These are phyloP conservation scores for Cladosporium sp. DNA, from an alignment of 2,329 filamentous ascomycete species.

Conservation along the genomic window DNA sequence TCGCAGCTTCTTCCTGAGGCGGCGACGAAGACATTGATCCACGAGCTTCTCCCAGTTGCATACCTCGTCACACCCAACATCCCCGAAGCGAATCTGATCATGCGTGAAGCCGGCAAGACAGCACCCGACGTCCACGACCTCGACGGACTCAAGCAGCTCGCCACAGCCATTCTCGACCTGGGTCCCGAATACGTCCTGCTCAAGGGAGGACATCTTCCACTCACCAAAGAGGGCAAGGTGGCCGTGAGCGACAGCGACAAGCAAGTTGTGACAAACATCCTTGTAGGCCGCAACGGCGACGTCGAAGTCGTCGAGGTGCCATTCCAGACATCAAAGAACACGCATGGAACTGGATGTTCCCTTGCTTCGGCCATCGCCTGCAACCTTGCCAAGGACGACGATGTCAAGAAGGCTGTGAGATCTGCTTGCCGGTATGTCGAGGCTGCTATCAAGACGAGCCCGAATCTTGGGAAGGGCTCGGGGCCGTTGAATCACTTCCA, in stretches of 20 bases:
- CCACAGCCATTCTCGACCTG: slow-evolving; percentile 63
- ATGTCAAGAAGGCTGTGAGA: slow-evolving; percentile 61
- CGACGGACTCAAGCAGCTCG: slow-evolving; percentile 68
- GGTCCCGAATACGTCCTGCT: slow-evolving; percentile 80
- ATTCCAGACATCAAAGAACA: slow-evolving; percentile 74
- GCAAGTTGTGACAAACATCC: slow-evolving; percentile 72
- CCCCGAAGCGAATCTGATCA: slow-evolving; percentile 68
- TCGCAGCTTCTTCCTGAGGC: slow-evolving; percentile 65
- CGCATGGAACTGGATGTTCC: slow-evolving; percentile 93
- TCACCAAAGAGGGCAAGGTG: slow-evolving; percentile 62
- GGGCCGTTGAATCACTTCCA: slow-evolving; percentile 80
- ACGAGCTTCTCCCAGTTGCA: slow-evolving; percentile 63
- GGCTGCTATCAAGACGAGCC: slow-evolving; percentile 66
- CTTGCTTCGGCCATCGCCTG: slow-evolving; percentile 81
- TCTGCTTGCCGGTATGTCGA: slow-evolving; percentile 71
- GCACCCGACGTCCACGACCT: slow-evolving; percentile 55
- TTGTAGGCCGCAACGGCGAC: slow-evolving; percentile 58
- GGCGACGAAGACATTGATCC: slow-evolving; percentile 62
- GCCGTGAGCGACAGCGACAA: slow-evolving; percentile 61
- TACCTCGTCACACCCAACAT: slow-evolving; percentile 76
- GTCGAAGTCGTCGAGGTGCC: slow-evolving; percentile 66
- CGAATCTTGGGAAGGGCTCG: slow-evolving; percentile 63
- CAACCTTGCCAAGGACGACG: slow-evolving; percentile 63
- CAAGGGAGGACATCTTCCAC: slow-evolving; percentile 87
- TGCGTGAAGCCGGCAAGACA: slow-evolving; percentile 53